Conservation (phyloP, 2,329 filamentous ascomycete genomes). For the Geosmithia flava region DNA sequence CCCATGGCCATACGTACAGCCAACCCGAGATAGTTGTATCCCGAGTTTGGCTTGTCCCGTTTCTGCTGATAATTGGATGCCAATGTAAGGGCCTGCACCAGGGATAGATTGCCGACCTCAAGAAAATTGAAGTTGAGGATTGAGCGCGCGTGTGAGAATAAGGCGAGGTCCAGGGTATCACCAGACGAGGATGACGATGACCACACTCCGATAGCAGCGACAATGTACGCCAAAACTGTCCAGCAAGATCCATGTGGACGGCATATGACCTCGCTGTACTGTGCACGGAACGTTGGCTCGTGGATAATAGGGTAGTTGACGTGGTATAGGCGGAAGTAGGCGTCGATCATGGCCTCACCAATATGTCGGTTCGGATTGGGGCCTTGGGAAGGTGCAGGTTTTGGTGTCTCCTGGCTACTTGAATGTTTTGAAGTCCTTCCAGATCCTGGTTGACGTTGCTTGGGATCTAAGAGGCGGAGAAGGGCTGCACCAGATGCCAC, state of each 20-base stretch:
- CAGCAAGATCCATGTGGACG: constrained; percentile 17
- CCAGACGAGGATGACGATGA: constrained; percentile 9
- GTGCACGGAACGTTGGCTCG: constrained; percentile 29
- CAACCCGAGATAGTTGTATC: constrained; percentile 38
- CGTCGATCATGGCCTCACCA: constrained; percentile 20
- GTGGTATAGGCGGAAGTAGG: constrained; percentile 31
- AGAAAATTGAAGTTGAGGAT: too few relatives aligned
- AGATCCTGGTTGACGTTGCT: too few relatives aligned
- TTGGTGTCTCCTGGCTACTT: too few relatives aligned
- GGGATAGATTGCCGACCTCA: too few relatives aligned
- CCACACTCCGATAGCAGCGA: constrained; percentile 23
- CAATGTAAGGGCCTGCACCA: too few relatives aligned
- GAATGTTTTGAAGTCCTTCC: too few relatives aligned
- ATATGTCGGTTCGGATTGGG: constrained; percentile 19
- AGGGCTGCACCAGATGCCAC: too few relatives aligned
- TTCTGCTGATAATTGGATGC: constrained; percentile 37
- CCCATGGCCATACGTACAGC: constrained; percentile 36
- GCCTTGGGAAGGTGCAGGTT: constrained; percentile 6
- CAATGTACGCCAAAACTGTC: constrained; percentile 18
- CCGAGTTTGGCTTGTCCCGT: constrained; percentile 35
- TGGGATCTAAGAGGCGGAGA: too few relatives aligned
- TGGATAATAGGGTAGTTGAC: constrained; percentile 32
- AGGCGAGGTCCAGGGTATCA: constrained; percentile 11
- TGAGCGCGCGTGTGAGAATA: constrained; percentile 14
- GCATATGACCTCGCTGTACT: constrained; percentile 18